These are phyloP conservation scores for Gastrolobium villosum DNA, from an alignment of 306 rosid genomes.

Conservation along the genomic window DNA sequence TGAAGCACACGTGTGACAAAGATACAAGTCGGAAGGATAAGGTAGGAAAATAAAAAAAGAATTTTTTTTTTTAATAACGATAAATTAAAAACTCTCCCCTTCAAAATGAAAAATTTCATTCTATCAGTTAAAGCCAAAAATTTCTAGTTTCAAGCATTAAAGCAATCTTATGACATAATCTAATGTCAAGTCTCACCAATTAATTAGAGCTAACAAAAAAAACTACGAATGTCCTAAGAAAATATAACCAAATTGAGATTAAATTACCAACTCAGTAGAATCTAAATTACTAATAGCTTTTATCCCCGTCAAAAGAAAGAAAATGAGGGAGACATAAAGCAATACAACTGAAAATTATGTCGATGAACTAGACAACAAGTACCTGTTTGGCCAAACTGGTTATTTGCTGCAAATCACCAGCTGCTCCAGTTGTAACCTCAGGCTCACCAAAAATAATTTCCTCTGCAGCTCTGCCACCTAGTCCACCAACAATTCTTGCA, in stretches of 20 bases:
- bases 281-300: background rate
- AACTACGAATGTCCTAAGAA: background rate
- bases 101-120: constrained; percentile 2
- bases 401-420: constrained; percentile 96
- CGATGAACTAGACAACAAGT: background rate
- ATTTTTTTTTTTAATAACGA: background rate
- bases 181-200: constrained; percentile 12
- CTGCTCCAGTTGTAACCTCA: constrained; percentile 99
- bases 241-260: constrained; percentile 1
- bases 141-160: constrained; percentile 5
- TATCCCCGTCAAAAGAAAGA: constrained; percentile 8
- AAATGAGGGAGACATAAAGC: background rate
- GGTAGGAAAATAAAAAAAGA: background rate
- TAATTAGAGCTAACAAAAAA: background rate
- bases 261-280: background rate
- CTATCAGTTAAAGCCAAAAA: background rate
- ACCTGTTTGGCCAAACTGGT: constrained; percentile 98
- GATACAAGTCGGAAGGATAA: constrained; percentile 8
- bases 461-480: constrained; percentile 99
- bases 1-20: constrained; percentile 18
- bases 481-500: constrained; percentile 98
- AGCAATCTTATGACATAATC: constrained; percentile 9
- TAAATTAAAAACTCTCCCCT: constrained; percentile 1
- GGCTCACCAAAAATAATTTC: constrained; percentile 96
- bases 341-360: constrained; percentile 7